These are phyloP conservation scores for Plasmodium blacklocki DNA, from an alignment of 169 alveolate species.

Conservation along the genomic window DNA sequence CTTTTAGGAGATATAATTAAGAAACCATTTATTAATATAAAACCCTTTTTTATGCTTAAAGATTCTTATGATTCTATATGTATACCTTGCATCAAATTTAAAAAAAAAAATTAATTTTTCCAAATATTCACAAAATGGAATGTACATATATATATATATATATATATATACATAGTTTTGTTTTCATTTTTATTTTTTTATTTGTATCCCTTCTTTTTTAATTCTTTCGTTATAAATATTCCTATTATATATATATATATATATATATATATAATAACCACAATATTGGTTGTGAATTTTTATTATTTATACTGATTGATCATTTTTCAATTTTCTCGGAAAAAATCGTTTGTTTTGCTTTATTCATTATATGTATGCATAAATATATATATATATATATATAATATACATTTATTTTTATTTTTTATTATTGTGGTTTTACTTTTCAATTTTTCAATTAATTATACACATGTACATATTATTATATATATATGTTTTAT, in stretches of 20 bases:
- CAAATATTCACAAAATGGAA: neutral
- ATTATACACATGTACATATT: too few relatives aligned
- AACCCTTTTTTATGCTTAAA: conserved; percentile 65
- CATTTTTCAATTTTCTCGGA: neutral
- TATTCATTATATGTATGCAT: too few relatives aligned
- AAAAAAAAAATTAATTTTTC: neutral
- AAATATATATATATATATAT: too few relatives aligned
- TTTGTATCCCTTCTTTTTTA: neutral
- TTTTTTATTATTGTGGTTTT: too few relatives aligned
- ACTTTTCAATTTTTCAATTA: too few relatives aligned
- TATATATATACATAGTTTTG: neutral
- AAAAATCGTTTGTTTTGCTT: too few relatives aligned
- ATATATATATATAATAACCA: too few relatives aligned
- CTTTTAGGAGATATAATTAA: conserved; percentile 54
- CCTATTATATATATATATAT: neutral
- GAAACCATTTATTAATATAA: conserved; percentile 58
- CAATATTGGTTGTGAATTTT: neutral
- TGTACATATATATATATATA: conserved; percentile 2
- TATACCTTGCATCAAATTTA: conserved; percentile 34
- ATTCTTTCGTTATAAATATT: neutral
- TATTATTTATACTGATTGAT: neutral
- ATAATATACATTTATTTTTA: too few relatives aligned
- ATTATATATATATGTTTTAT: too few relatives aligned
- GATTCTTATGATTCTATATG: conserved; percentile 60
- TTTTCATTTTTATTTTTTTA: neutral